phyloP scores from a whole-genome alignment of 2,329 filamentous ascomycete genomes.

The Pseudogymnoascus sp. region DNA sequence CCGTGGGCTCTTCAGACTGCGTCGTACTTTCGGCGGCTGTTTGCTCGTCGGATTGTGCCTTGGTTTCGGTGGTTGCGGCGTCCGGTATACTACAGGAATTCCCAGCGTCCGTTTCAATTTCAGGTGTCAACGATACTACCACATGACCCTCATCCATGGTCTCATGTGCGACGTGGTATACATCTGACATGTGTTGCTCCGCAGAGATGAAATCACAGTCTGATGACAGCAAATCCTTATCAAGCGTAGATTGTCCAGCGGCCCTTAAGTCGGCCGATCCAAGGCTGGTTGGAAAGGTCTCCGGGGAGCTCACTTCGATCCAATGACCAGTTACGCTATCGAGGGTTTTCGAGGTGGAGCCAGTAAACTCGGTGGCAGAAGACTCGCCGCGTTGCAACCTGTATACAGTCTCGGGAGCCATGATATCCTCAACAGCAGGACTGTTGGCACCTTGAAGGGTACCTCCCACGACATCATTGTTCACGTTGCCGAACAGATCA shows the following conservation, averaged over 20 bases:
- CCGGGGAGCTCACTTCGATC: not conserved
- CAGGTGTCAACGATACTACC: not conserved
- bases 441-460: not conserved
- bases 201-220: conserved; percentile 4
- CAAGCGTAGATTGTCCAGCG: not conserved
- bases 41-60: not conserved
- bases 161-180: not conserved
- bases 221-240: not conserved
- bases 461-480: not conserved
- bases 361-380: not conserved
- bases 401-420: not conserved
- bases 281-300: not conserved
- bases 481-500: not conserved
- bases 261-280: not conserved
- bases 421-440: not conserved
- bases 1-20: not conserved
- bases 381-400: not conserved
- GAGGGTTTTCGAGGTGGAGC: not conserved
- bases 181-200: not conserved
- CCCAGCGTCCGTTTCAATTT: not conserved
- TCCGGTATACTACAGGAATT: too few species aligned
- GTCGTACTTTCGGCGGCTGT: not conserved
- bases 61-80: not conserved
- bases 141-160: not conserved
- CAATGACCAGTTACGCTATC: not conserved